These are phyloP conservation scores for Diaporthe velutina DNA, from an alignment of 2,329 filamentous ascomycete genomes.

Conservation along the genomic window DNA sequence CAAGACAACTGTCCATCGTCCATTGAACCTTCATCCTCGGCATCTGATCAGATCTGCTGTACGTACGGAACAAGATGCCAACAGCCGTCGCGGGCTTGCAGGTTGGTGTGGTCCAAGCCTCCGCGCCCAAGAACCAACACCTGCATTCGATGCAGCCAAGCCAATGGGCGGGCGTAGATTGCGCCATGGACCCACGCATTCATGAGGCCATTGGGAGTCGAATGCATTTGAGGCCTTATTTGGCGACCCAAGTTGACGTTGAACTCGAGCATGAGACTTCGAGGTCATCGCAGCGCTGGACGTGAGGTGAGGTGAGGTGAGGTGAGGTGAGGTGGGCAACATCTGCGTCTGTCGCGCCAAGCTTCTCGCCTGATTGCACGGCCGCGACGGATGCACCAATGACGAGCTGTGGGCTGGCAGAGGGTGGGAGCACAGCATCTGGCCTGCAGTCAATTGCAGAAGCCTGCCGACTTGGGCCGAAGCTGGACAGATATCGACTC, in stretches of 20 bases:
- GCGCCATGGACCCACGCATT: background rate
- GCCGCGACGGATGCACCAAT: background rate
- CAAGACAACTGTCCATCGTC: background rate
- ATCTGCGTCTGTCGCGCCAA: conserved; percentile 11
- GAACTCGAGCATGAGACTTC: background rate
- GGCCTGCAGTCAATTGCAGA: background rate
- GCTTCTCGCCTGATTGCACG: conserved; percentile 1
- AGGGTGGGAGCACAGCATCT: conserved; percentile 1
- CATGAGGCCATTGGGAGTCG: background rate
- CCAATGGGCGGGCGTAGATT: background rate
- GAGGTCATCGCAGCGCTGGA: background rate
- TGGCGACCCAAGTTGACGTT: no score
- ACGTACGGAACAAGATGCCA: background rate
- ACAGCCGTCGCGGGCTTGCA: background rate
- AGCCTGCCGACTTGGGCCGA: background rate
- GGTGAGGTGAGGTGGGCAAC: background rate
- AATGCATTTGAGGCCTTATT: background rate
- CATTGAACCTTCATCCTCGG: background rate
- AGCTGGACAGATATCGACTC: background rate
- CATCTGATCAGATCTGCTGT: background rate
- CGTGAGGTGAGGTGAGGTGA: background rate
- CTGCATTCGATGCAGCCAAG: conserved; percentile 16
- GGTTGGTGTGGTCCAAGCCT: conserved; percentile 21
- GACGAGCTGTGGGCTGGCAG: background rate
- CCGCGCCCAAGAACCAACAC: conserved; percentile 18